Base-by-base conservation (phyloP, 2,329 filamentous ascomycete species). In the Thielaviopsis ethacetica region DNA sequence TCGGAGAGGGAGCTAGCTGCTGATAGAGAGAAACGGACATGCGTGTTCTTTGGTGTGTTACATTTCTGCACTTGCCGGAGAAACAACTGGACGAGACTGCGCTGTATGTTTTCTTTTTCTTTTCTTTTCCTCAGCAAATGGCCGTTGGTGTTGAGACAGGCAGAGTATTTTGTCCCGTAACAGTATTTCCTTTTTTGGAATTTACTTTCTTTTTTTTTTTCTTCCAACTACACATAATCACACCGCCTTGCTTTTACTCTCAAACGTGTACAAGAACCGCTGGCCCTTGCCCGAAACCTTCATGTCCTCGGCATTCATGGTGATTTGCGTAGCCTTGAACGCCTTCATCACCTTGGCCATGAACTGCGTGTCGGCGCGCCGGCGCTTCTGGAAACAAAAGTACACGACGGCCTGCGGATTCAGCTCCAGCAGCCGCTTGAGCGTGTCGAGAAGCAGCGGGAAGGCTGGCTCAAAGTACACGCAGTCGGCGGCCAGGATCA, bases 381-480 rank as follows among this genome's bases (percentile, higher is more conserved):
- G 82, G 64, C 93, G 79, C 73, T 89, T 91, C 76, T 95, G 97
- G 77, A 94, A 96, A 74, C 91, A 95, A 72, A 98, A 97, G 70
- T 82, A 85, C 53, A 85, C 69, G 10, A 77, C 73, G 12, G 80
- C 78, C 51, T 75, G 70, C 22, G 85, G 85, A 69, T 85, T 90
- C 51, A 90, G 78, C 17, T 80, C 78, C 63, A 95, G 76, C 54
- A 96, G 75, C 63, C 87, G 82, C 61, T 80, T 75, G 63, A 97
- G 73, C 5, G 91, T 97, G 63, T 82, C 74, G 67, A 93, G 79
- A 53, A 98, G 78, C 38, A 96, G 76, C 30, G 91, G 91, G 67
- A 97, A 97, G 1, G 93, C 88, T 2, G 91, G 90, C 71, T 97
- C 93, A 70, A 95, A 95, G 74, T 97, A 98, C 54, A 95, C 90